Percentiles rank a stretch among this genome's conserved stretches.
Evolutionary conservation across 2,329 filamentous ascomycete genomes (phyloP).

Genomic region (Neonectria punicea): DNA sequence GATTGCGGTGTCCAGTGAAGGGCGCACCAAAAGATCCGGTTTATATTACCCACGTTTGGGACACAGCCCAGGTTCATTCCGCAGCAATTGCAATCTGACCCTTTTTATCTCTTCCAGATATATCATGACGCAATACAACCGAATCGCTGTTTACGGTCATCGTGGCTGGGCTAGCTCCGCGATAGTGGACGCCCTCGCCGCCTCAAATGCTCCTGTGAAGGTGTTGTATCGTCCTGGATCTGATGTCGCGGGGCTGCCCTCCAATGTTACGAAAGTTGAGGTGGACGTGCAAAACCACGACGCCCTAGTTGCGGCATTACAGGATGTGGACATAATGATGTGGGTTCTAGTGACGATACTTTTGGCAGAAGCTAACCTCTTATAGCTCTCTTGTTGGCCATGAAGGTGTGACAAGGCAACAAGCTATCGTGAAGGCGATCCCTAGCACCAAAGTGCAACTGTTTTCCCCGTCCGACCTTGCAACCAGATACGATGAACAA

Average conservation of each 20-base stretch:
- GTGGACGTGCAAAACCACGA: constrained; percentile 13
- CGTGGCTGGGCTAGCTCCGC: constrained; percentile 17
- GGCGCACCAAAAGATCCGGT: too few relatives aligned
- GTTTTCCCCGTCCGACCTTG: constrained; percentile 15
- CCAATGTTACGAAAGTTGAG: not conserved
- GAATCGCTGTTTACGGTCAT: constrained; percentile 12
- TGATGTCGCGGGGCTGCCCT: not conserved
- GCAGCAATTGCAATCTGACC: too few relatives aligned
- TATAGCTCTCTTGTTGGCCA: constrained; percentile 10
- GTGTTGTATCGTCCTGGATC: constrained; percentile 10
- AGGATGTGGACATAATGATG: constrained; percentile 13
- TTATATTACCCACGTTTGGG: too few relatives aligned
- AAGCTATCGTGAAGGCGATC: constrained; percentile 8
- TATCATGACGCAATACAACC: not conserved
- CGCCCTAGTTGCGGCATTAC: not conserved
- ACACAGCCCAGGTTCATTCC: too few relatives aligned
- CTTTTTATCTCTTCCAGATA: too few relatives aligned
- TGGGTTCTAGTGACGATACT: not conserved
- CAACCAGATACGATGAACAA: constrained; percentile 3
- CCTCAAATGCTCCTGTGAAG: constrained; percentile 1
- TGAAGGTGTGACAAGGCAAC: constrained; percentile 7
- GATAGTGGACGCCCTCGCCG: constrained; percentile 8
- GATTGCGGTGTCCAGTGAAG: too few relatives aligned
- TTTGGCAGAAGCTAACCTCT: too few relatives aligned
- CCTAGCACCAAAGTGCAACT: not conserved